A percentile compares a stretch with the other conserved stretches of the same genome.
Conservation (phyloP, 306 rosid genomes). For the Pachyrhizus erosus region DNA sequence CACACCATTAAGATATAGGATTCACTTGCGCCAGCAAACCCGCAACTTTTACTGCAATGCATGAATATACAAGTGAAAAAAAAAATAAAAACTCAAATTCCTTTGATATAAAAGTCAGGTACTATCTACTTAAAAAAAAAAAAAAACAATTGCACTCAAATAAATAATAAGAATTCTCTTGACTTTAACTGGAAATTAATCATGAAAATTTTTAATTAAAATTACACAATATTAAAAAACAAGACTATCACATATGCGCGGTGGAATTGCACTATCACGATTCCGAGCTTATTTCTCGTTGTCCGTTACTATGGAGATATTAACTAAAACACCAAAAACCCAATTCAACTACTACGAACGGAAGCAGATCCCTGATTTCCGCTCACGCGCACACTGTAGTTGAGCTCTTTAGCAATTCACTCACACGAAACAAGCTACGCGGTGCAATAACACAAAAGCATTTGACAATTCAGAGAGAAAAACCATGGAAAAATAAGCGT, state of each 20-base stretch:
- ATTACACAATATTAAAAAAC: not conserved
- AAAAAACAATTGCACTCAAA: slow-evolving; percentile 18
- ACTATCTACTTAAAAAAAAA: not conserved
- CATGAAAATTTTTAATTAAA: slow-evolving; percentile 6
- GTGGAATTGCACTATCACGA: too few species aligned
- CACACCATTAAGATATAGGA: slow-evolving; percentile 48
- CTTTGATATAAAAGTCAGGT: not conserved
- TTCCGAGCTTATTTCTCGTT: not conserved
- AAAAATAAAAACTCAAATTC: not conserved
- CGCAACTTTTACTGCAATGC: slow-evolving; percentile 48
- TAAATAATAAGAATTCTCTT: slow-evolving; percentile 11
- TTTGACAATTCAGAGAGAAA: slow-evolving; percentile 18
- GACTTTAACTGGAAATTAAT: slow-evolving; percentile 27
- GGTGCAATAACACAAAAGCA: not conserved
- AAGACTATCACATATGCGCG: not conserved
- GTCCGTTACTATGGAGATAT: not conserved
- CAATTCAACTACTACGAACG: slow-evolving; percentile 7
- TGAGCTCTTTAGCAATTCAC: slow-evolving; percentile 14
- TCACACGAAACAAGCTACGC: not conserved
- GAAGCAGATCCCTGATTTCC: slow-evolving; percentile 32
- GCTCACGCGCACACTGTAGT: slow-evolving; percentile 12
- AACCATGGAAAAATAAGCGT: not conserved
- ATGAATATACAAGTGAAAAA: slow-evolving; percentile 12
- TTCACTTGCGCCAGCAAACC: slow-evolving; percentile 48
- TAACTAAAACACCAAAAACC: slow-evolving; percentile 16